Base-by-base conservation (phyloP, 495 filamentous ascomycete species). In the Xylaria cubensis region DNA sequence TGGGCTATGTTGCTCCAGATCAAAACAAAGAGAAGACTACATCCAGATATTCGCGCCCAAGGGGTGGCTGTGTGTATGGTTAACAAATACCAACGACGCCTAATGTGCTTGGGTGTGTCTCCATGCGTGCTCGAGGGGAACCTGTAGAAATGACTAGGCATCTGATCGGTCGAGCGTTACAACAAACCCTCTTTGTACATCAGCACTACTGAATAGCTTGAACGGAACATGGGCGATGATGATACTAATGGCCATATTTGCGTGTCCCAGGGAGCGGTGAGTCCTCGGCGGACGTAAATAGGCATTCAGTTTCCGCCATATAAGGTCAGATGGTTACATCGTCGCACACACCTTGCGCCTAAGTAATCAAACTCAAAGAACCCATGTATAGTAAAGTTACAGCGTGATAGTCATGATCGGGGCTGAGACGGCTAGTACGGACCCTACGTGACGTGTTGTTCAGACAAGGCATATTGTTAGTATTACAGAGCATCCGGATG, bases 311-410 rank as follows among this genome's bases (percentile, higher is more conserved):
- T n/a, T 36, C 4, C 15, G 1, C 19, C 8, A 21, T 62, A 19
- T 9, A 19, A 36, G 55, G 32, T 24, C 13, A 62, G 59, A 44
- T 10, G n/a, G 61, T 42, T 63, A 44, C 61, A 63, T 63, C 59
- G 32, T 62, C 21, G 34, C 61, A 39, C 34, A 24, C 59, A 63
- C 19, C 36, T 21, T 42, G 12, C 34, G 36, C 59, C 59, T 19
- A 42, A 42, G 4, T 29, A 44, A 21, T 17, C 36, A 26, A 15
- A 42, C 19, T 42, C 19, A 19, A 63, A 41, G 39, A 62, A 63
- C 36, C 61, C 61, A 63, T 63, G 58, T 61, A 34, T 19, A 39
- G 21, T 39, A 0, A 21, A 21, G 12, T 13, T 3, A 10, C 39
- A 39, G 58, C 39, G 9, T 39, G 61, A 10, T 12, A 17, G 12